These are phyloP conservation scores for Xanthoconium separans DNA, from an alignment of 1,284 basidiomycete genomes.

Conservation along the genomic window DNA sequence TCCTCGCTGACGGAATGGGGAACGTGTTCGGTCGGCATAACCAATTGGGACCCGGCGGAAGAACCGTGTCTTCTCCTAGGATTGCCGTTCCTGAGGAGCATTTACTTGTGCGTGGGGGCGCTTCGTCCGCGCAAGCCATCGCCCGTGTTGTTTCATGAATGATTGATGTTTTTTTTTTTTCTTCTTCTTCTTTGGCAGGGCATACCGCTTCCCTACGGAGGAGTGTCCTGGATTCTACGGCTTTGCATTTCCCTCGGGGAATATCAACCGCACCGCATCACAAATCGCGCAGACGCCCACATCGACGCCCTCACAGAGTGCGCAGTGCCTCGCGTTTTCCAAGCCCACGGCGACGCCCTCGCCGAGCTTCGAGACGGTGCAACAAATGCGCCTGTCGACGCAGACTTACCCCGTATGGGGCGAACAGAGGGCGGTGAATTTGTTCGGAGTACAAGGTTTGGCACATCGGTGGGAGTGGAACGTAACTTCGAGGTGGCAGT, in stretches of 20 bases:
- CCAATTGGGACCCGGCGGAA: not conserved
- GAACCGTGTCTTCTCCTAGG: slow-evolving; percentile 8
- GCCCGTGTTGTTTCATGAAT: too few relatives aligned
- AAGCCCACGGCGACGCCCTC: slow-evolving; percentile 10
- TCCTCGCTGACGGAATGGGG: slow-evolving; percentile 5
- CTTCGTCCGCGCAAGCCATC: not conserved
- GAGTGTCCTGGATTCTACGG: slow-evolving; percentile 27
- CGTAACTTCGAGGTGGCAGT: slow-evolving; percentile 1
- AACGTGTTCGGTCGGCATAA: slow-evolving; percentile 11
- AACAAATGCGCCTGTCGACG: slow-evolving; percentile 10
- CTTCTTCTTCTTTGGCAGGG: slow-evolving; percentile 6
- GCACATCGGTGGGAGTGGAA: slow-evolving; percentile 8
- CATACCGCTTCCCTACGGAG: slow-evolving; percentile 29
- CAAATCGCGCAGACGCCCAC: slow-evolving; percentile 22
- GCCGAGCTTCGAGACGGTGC: slow-evolving; percentile 12
- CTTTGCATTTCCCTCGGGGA: slow-evolving; percentile 26
- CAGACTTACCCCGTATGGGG: slow-evolving; percentile 15
- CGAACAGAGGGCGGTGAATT: slow-evolving; percentile 4
- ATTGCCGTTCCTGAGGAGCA: slow-evolving; percentile 15
- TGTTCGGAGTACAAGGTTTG: slow-evolving; percentile 7
- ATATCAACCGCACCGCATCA: slow-evolving; percentile 19
- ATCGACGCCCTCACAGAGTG: slow-evolving; percentile 18
- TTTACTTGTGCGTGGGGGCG: slow-evolving; percentile 13
- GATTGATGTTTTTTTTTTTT: too few relatives aligned
- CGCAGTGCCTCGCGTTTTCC: slow-evolving; percentile 13